Conservation (phyloP, 2,329 filamentous ascomycete genomes). For the Beauveria sp. region DNA sequence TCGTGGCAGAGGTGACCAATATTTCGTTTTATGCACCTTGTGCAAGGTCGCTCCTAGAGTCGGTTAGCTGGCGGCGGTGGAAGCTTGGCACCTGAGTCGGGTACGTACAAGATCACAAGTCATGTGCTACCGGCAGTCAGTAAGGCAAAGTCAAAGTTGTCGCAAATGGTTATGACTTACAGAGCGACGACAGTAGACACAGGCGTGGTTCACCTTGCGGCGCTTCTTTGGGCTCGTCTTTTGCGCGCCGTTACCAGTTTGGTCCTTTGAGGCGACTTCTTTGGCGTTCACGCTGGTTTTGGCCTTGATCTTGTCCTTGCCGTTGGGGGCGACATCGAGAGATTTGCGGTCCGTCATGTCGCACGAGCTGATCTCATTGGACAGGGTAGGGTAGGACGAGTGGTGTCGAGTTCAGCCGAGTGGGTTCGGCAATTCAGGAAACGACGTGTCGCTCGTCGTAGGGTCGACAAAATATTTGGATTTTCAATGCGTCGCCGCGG, state of each 20-base stretch:
- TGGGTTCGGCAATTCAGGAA: not conserved
- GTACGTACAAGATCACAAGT: conserved; percentile 79
- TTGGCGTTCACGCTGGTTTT: conserved; percentile 9
- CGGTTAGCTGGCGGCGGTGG: conserved; percentile 19
- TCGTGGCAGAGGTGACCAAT: conserved; percentile 98
- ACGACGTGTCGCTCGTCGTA: not conserved
- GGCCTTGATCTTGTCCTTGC: conserved; percentile 14
- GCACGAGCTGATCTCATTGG: not conserved
- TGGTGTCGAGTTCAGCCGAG: not conserved
- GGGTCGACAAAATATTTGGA: not conserved
- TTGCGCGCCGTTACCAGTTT: conserved; percentile 17
- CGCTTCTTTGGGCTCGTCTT: conserved; percentile 68
- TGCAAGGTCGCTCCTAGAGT: conserved; percentile 82
- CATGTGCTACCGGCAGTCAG: conserved; percentile 60
- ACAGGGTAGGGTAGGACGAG: not conserved
- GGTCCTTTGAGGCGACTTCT: conserved; percentile 23
- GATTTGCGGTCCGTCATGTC: conserved; percentile 26
- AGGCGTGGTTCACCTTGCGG: conserved; percentile 84
- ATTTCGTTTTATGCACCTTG: conserved; percentile 94
- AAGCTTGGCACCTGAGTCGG: conserved; percentile 12
- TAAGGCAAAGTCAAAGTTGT: conserved; percentile 10
- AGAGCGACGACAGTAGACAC: conserved; percentile 84
- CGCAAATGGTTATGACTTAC: conserved; percentile 47
- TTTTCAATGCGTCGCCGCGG: not conserved
- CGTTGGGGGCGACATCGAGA: conserved; percentile 18